Percentiles rank a stretch among this genome's conserved stretches.
phyloP scores from a whole-genome alignment of 768 basidiomycete species.

The Panaeolus cyanescens region DNA sequence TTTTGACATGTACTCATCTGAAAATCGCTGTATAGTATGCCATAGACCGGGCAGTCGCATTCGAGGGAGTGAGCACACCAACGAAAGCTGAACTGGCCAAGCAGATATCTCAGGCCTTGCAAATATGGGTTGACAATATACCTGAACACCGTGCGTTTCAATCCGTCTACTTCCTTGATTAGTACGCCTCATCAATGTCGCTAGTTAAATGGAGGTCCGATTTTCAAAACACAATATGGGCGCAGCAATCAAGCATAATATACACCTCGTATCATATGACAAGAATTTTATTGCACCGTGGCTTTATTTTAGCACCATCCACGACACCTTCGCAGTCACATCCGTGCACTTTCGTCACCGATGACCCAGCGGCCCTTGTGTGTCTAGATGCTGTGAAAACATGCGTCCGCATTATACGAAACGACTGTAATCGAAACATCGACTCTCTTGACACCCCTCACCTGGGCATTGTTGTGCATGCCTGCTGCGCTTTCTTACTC shows the following conservation, averaged over 20 bases:
- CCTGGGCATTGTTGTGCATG: slow-evolving; percentile 47
- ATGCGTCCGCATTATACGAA: slow-evolving; percentile 59
- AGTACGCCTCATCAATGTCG: slow-evolving; percentile 4
- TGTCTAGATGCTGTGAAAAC: slow-evolving; percentile 65
- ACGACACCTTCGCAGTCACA: background rate
- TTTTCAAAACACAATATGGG: slow-evolving; percentile 46
- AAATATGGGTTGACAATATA: slow-evolving; percentile 70
- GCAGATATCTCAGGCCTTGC: slow-evolving; percentile 69
- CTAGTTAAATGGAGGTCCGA: slow-evolving; percentile 63
- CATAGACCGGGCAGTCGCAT: slow-evolving; percentile 63
- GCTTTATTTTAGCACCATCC: background rate
- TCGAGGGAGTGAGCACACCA: background rate
- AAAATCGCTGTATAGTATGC: slow-evolving; percentile 53
- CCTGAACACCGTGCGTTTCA: slow-evolving; percentile 62
- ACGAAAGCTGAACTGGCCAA: slow-evolving; percentile 53
- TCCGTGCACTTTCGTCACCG: background rate
- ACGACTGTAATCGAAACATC: slow-evolving; percentile 40
- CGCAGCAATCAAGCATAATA: slow-evolving; percentile 59
- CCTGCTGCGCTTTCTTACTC: slow-evolving; percentile 55
- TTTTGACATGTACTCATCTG: background rate
- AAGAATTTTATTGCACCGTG: slow-evolving; percentile 67
- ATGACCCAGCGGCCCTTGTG: slow-evolving; percentile 20
- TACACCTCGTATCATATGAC: slow-evolving; percentile 60
- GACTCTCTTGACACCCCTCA: slow-evolving; percentile 39
- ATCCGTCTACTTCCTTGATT: background rate